Conservation (phyloP, 1,139 yeast species). For the Geotrichum candidum region DNA sequence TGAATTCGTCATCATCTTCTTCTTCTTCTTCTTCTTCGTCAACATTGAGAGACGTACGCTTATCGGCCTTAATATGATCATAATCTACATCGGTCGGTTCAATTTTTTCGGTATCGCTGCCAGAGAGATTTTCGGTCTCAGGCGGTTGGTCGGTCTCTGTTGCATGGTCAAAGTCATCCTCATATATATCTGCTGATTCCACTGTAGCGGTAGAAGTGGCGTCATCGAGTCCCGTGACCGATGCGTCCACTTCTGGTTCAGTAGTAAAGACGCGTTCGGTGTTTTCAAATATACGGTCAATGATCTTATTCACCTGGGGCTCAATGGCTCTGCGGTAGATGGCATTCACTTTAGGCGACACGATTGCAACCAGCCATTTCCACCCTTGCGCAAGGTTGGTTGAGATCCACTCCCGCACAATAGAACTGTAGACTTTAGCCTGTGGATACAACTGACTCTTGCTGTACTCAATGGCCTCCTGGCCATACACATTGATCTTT, state of each 20-base stretch:
- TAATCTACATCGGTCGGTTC: background rate
- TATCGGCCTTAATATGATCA: background rate
- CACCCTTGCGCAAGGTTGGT: background rate
- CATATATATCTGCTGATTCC: background rate
- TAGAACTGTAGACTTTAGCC: background rate
- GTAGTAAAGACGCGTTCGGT: conserved; percentile 1
- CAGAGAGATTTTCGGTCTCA: background rate
- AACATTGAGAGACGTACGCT: background rate
- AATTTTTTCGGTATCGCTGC: background rate
- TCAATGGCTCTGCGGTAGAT: conserved; percentile 22
- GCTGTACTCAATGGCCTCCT: background rate
- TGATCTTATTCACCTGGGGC: conserved; percentile 29
- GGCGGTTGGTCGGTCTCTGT: background rate
- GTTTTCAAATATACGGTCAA: conserved; percentile 21
- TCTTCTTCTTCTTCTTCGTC: background rate
- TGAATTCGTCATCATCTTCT: background rate
- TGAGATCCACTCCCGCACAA: background rate
- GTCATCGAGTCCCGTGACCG: conserved; percentile 10
- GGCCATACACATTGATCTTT: background rate
- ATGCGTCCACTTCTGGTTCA: background rate
- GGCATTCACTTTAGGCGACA: conserved; percentile 3
- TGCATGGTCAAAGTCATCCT: background rate
- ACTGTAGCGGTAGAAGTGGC: conserved; percentile 1
- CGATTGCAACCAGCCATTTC: conserved; percentile 4
- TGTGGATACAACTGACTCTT: background rate